Evolutionary conservation across 139 green algal species (phyloP).

Genomic region (Picochlorum sp.): DNA sequence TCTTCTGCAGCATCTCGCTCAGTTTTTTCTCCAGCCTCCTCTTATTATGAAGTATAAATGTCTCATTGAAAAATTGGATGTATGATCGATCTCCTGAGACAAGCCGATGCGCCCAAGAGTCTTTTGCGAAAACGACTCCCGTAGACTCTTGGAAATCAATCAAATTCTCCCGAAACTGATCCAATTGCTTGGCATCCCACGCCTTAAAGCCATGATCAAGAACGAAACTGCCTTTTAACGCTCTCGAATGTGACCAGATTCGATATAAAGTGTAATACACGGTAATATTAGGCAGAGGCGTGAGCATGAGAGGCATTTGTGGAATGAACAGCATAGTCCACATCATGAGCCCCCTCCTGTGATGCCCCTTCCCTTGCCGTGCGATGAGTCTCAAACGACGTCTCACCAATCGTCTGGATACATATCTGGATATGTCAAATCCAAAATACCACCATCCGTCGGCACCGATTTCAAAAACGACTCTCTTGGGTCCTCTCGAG

Average conservation of each 20-base stretch:
- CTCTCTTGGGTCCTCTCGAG: conserved; percentile 43
- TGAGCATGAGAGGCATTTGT: conserved; percentile 27
- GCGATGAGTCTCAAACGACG: conserved; percentile 43
- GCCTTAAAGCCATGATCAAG: conserved; percentile 18
- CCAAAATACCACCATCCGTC: conserved; percentile 10
- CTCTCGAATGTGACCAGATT: conserved; percentile 41
- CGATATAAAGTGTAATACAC: conserved; percentile 63
- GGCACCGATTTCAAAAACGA: conserved; percentile 51
- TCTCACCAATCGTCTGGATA: conserved; percentile 36
- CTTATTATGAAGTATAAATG: not conserved
- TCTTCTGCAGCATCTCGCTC: not conserved
- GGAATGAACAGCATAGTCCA: conserved; percentile 29
- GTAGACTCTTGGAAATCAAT: conserved; percentile 5
- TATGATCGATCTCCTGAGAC: conserved; percentile 19
- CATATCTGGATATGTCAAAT: conserved; percentile 37
- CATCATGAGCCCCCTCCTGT: conserved; percentile 22
- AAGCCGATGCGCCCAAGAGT: conserved; percentile 14
- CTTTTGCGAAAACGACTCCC: not conserved
- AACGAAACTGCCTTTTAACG: conserved; percentile 28
- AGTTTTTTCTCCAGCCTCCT: not conserved
- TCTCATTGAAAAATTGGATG: not conserved
- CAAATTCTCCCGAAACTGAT: conserved; percentile 17
- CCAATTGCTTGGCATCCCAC: conserved; percentile 26
- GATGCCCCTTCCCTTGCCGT: conserved; percentile 13
- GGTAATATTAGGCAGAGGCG: conserved; percentile 58